These are phyloP conservation scores for Clonostachys rhizophaga DNA, from an alignment of 2,329 filamentous ascomycete genomes.

Conservation along the genomic window DNA sequence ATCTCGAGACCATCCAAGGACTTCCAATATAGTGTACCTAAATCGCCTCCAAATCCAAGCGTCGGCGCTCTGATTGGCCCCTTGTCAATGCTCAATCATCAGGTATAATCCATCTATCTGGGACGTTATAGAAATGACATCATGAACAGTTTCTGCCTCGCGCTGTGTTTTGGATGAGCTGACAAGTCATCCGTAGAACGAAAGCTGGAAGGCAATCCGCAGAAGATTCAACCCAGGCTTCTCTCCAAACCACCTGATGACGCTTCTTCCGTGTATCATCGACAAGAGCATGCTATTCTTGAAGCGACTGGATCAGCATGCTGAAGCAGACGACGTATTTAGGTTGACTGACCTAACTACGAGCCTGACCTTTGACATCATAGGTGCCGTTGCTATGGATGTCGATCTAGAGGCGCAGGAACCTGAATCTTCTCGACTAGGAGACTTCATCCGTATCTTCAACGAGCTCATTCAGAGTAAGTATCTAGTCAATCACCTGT, in stretches of 20 bases:
- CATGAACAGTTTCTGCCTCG: no score
- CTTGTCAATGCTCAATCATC: no score
- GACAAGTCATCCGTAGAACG: slow-evolving; percentile 5
- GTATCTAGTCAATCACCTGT: background rate
- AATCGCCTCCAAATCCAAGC: slow-evolving; percentile 17
- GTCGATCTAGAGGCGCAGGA: slow-evolving; percentile 24
- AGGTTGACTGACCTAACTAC: slow-evolving; percentile 16
- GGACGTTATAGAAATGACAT: no score
- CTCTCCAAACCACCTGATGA: slow-evolving; percentile 28
- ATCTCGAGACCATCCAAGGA: slow-evolving; percentile 20
- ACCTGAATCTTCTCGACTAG: slow-evolving; percentile 11
- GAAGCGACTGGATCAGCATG: slow-evolving; percentile 17
- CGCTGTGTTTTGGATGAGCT: no score
- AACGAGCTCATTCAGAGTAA: slow-evolving; percentile 10
- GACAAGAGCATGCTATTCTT: slow-evolving; percentile 15
- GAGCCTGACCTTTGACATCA: slow-evolving; percentile 31
- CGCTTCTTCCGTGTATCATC: slow-evolving; percentile 24
- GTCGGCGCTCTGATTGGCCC: slow-evolving; percentile 11
- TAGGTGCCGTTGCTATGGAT: slow-evolving; percentile 25
- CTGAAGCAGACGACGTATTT: slow-evolving; percentile 15
- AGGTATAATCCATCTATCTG: no score
- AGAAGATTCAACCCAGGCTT: slow-evolving; percentile 30
- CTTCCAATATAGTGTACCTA: slow-evolving; percentile 22
- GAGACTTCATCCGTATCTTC: slow-evolving; percentile 20
- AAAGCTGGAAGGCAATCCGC: slow-evolving; percentile 15